Evolutionary conservation across 345 rosid genomes (phyloP).

Genomic region (Pugionium dolabratum): DNA sequence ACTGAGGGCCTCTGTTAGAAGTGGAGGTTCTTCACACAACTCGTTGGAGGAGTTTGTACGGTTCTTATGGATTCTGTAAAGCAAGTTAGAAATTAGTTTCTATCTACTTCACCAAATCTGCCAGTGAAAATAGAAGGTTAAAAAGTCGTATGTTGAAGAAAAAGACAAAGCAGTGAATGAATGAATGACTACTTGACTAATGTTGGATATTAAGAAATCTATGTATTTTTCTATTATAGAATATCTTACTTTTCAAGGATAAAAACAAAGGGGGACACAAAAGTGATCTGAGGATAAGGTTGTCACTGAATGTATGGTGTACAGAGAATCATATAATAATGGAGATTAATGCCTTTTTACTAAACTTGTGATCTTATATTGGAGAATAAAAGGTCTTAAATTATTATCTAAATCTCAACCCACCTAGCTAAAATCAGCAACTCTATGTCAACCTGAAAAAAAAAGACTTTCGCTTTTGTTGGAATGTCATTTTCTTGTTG

Average conservation of each 20-base stretch:
- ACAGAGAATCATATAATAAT: conserved; percentile 12
- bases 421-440: conserved; percentile 26
- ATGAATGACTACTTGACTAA: background rate
- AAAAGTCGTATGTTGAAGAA: background rate
- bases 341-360: background rate
- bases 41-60: conserved; percentile 17
- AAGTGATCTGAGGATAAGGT: conserved; percentile 28
- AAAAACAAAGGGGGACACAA: conserved; percentile 25
- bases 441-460: conserved; percentile 7
- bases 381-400: conserved; percentile 16
- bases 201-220: background rate
- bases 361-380: conserved; percentile 12
- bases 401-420: conserved; percentile 26
- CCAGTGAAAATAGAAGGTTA: conserved; percentile 16
- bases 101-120: conserved; percentile 1
- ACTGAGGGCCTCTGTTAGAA: conserved; percentile 20
- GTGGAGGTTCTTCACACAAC: conserved; percentile 30
- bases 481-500: conserved; percentile 30
- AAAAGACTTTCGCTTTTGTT: conserved; percentile 14
- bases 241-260: conserved; percentile 7
- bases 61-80: conserved; percentile 16
- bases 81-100: background rate
- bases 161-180: conserved; percentile 11
- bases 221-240: background rate
- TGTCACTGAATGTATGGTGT: conserved; percentile 31